Conservation (phyloP, 164 flowering plant species). For the Annona cherimola region DNA sequence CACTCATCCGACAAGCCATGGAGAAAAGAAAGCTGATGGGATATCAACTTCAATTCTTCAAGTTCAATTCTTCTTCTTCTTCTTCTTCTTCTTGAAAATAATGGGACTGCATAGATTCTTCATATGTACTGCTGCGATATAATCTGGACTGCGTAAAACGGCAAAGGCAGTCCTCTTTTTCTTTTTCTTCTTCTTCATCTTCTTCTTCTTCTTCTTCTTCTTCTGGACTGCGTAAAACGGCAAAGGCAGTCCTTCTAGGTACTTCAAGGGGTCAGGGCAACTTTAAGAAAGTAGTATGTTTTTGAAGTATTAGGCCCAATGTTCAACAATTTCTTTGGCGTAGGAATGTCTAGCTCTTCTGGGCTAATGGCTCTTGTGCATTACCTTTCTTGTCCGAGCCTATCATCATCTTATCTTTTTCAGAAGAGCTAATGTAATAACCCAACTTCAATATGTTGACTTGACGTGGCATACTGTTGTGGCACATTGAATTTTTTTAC, state of each 20-base stretch:
- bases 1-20: no score
- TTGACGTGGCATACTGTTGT: no score
- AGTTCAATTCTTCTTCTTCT: no score
- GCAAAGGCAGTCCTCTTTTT: conserved; percentile 11
- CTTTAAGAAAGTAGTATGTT: conserved; percentile 21
- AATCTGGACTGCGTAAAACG: conserved; percentile 4
- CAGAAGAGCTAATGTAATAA: no score
- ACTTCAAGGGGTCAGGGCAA: conserved; percentile 17
- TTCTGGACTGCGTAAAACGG: conserved; percentile 3
- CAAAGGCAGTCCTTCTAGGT: conserved; percentile 14
- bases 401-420: conserved; percentile 49
- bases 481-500: no score
- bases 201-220: no score
- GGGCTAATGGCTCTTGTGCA: conserved; percentile 58
- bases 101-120: conserved; percentile 10
- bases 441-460: no score
- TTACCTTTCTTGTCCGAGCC: conserved; percentile 53
- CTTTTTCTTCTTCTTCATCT: no score
- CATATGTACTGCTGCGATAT: conserved; percentile 11
- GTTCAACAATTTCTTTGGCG: conserved; percentile 89
- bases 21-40: no score
- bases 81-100: neutral
- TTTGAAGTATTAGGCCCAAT: conserved; percentile 50
- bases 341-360: conserved; percentile 73
- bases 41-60: no score